These are phyloP conservation scores for Xylariaceae sp. DNA, from an alignment of 2,329 filamentous ascomycete genomes.

Conservation along the genomic window DNA sequence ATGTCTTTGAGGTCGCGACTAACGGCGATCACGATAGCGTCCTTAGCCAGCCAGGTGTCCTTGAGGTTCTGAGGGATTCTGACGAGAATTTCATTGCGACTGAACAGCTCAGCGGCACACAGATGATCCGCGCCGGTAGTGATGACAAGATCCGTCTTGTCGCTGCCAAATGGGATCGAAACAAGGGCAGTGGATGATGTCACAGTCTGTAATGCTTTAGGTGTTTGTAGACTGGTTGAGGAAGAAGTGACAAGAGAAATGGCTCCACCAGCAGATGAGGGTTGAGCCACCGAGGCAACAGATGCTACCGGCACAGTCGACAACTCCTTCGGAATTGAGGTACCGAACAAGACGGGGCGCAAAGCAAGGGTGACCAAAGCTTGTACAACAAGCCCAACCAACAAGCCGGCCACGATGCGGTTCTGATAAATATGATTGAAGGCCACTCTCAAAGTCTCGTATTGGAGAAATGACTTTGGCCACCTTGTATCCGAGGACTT, in stretches of 20 bases:
- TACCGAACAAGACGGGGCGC: conserved; percentile 10
- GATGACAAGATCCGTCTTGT: conserved; percentile 26
- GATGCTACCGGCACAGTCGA: conserved; percentile 32
- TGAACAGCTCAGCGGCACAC: conserved; percentile 45
- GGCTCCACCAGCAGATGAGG: conserved; percentile 19
- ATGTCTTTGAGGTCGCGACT: conserved; percentile 45
- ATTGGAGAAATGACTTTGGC: neutral
- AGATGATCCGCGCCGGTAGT: conserved; percentile 30
- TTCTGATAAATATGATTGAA: conserved; percentile 15
- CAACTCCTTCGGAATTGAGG: conserved; percentile 20
- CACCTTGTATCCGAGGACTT: neutral
- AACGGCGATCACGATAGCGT: conserved; percentile 54
- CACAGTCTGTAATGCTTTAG: conserved; percentile 31
- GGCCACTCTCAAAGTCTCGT: neutral
- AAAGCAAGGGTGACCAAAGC: no score
- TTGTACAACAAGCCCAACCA: conserved; percentile 18
- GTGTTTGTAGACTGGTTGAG: conserved; percentile 28
- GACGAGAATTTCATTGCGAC: conserved; percentile 50
- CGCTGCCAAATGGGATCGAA: conserved; percentile 40
- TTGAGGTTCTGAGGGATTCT: conserved; percentile 49
- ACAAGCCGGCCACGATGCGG: conserved; percentile 13
- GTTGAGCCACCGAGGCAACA: conserved; percentile 21
- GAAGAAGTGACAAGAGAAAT: conserved; percentile 22
- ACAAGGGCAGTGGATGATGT: conserved; percentile 33
- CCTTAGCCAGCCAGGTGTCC: conserved; percentile 51